Evolutionary conservation across 2,329 filamentous ascomycete genomes (phyloP).

Genomic region (Diaporthe amygdali): DNA sequence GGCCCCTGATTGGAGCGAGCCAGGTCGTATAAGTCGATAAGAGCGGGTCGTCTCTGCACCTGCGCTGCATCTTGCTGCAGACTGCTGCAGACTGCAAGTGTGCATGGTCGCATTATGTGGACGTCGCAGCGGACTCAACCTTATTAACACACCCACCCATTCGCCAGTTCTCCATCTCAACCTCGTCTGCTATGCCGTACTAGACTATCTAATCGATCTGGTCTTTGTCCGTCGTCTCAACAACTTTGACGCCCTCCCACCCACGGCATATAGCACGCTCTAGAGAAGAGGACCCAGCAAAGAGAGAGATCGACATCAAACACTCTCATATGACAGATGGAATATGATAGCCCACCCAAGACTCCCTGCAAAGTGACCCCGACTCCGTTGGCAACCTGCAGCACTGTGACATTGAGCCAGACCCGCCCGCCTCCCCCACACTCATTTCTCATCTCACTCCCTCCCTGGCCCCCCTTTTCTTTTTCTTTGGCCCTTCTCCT

Average conservation of each 20-base stretch:
- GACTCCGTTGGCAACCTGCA: background rate
- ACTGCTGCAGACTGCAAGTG: background rate
- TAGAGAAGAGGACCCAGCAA: background rate
- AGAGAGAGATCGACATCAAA: background rate
- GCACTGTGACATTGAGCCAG: background rate
- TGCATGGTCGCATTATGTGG: background rate
- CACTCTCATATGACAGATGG: background rate
- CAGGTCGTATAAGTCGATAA: slow-evolving; percentile 10
- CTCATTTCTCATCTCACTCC: slow-evolving; percentile 11
- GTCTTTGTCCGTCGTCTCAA: background rate
- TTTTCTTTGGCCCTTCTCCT: background rate
- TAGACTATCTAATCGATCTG: background rate
- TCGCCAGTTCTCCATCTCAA: background rate
- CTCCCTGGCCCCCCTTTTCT: slow-evolving; percentile 1
- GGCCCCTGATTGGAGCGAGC: slow-evolving; percentile 3
- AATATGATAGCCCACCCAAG: background rate
- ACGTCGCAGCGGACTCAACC: background rate
- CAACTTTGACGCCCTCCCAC: background rate
- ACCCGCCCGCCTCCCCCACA: slow-evolving; percentile 10
- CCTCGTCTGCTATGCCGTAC: background rate
- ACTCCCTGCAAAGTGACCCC: background rate
- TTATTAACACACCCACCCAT: background rate
- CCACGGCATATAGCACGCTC: background rate
- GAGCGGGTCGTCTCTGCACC: slow-evolving; percentile 7
- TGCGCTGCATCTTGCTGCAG: background rate